phyloP scores from a whole-genome alignment of 2,329 filamentous ascomycete genomes.

The Fusarium xylarioides region DNA sequence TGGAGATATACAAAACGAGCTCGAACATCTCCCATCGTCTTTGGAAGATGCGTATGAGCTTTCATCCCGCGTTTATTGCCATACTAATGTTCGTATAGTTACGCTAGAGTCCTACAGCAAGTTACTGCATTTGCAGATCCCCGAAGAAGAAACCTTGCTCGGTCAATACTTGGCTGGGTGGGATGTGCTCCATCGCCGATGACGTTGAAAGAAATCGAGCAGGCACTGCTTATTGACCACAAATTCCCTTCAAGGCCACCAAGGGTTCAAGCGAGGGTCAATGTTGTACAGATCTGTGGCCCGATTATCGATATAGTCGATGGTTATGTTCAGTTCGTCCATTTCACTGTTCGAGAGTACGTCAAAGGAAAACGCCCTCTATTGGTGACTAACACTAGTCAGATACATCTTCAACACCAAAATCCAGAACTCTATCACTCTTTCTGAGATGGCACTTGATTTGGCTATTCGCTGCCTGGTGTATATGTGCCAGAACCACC shows the following conservation, averaged over 20 bases:
- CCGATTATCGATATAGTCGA: background rate
- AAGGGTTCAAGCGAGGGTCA: accelerated
- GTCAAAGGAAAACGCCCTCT: accelerated
- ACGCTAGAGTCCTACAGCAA: background rate
- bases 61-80: accelerated
- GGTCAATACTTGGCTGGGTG: background rate
- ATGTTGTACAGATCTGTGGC: accelerated
- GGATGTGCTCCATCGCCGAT: accelerated
- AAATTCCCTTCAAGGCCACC: accelerated
- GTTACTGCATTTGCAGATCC: background rate
- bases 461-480: accelerated
- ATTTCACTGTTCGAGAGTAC: background rate
- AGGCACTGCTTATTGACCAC: accelerated
- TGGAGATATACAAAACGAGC: accelerated
- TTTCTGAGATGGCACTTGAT: accelerated
- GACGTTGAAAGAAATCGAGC: accelerated
- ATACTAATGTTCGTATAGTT: accelerated
- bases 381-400: accelerated
- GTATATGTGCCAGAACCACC: background rate
- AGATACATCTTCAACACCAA: accelerated
- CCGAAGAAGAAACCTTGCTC: accelerated
- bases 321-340: background rate
- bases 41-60: background rate
- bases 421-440: accelerated
- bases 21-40: background rate